Percentiles rank a stretch among this genome's conserved stretches.
Conservation (phyloP, 1,284 basidiomycete genomes). For the Pseudozyma tsukubaensis region DNA sequence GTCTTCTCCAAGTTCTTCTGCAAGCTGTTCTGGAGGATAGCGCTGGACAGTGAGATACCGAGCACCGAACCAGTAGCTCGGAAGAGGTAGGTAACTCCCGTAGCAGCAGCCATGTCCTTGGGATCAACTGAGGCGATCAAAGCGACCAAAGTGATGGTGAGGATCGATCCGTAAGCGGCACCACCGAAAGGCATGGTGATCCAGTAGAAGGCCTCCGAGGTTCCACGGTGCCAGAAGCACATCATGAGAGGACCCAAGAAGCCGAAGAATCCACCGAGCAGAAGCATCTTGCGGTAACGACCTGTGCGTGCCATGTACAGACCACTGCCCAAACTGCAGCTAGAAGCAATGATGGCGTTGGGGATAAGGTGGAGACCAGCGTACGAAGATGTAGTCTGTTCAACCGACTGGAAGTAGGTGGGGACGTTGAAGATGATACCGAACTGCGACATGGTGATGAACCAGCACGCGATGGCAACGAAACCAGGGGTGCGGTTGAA, state of each 20-base stretch:
- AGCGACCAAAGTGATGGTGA: conserved; percentile 69
- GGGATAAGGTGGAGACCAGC: conserved; percentile 69
- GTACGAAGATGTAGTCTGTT: conserved; percentile 65
- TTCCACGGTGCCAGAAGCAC: conserved; percentile 68
- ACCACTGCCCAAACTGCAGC: conserved; percentile 69
- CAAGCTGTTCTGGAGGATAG: conserved; percentile 69
- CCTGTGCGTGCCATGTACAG: conserved; percentile 69
- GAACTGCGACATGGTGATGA: conserved; percentile 69
- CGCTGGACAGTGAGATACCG: conserved; percentile 69
- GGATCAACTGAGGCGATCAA: conserved; percentile 69
- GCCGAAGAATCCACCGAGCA: conserved; percentile 63
- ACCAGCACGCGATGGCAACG: conserved; percentile 69
- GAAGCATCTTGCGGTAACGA: conserved; percentile 67
- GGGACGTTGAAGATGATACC: conserved; percentile 69
- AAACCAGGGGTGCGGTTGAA: conserved; percentile 69
- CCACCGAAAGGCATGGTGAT: conserved; percentile 66
- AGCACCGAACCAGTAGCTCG: conserved; percentile 69
- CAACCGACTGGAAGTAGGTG: conserved; percentile 68
- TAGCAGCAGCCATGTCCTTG: conserved; percentile 68
- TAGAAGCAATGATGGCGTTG: conserved; percentile 68
- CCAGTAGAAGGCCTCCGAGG: conserved; percentile 67
- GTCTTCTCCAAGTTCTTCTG: conserved; percentile 59
- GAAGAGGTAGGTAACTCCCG: conserved; percentile 69
- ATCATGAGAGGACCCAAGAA: conserved; percentile 68
- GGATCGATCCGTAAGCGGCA: conserved; percentile 66